Percentiles rank a stretch among this genome's conserved stretches.
Conservation (phyloP, 805 yeast species). For the Nakazawaea sp. region DNA sequence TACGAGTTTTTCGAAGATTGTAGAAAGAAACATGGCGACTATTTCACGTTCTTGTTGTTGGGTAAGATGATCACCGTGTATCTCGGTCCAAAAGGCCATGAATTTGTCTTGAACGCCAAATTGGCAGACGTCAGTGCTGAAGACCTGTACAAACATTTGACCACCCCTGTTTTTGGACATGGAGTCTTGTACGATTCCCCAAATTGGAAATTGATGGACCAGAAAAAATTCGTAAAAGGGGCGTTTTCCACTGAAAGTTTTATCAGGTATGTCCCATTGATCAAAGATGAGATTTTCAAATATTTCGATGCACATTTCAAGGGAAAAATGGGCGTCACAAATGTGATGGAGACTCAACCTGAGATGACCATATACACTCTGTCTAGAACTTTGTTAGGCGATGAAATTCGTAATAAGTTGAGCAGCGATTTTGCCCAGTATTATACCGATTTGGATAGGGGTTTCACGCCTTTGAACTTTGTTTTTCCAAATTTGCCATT, state of each 20-base stretch:
- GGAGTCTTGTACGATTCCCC: constrained; percentile 98
- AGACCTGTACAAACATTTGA: constrained; percentile 90
- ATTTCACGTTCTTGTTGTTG: constrained; percentile 80
- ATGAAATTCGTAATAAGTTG: constrained; percentile 79
- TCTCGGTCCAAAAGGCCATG: constrained; percentile 96
- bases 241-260: constrained; percentile 85
- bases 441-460: constrained; percentile 90
- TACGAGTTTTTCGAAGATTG: constrained; percentile 80
- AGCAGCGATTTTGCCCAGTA: constrained; percentile 78
- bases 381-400: constrained; percentile 83
- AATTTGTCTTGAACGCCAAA: constrained; percentile 88
- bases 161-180: constrained; percentile 98
- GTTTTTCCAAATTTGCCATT: constrained; percentile 94
- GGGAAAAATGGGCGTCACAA: constrained; percentile 37
- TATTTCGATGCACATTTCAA: constrained; percentile 61
- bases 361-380: constrained; percentile 97
- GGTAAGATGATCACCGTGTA: constrained; percentile 94
- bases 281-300: constrained; percentile 66
- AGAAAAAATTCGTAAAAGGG: constrained; percentile 90
- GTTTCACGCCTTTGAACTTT: constrained; percentile 93
- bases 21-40: constrained; percentile 83
- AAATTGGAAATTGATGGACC: constrained; percentile 91
- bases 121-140: constrained; percentile 89
- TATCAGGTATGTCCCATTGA: constrained; percentile 79
- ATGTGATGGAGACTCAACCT: constrained; percentile 82